phyloP scores from a whole-genome alignment of 257 asterid species.

The Misopates orontium region DNA sequence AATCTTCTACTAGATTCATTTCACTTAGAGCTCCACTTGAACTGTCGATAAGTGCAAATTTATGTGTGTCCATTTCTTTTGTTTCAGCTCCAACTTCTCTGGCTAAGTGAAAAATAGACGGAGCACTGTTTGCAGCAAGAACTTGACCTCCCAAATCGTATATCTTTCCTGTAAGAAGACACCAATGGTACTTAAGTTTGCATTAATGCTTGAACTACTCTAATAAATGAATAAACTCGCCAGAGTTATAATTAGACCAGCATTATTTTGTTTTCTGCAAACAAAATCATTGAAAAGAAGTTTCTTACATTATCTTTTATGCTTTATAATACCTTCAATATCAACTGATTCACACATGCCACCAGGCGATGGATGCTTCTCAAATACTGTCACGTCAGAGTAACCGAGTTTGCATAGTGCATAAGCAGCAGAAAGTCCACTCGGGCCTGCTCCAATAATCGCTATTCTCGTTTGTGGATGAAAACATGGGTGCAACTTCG shows the following conservation, averaged over 20 bases:
- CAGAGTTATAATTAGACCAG: too few species aligned
- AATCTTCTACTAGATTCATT: conserved; percentile 54
- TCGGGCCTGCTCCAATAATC: conserved; percentile 69
- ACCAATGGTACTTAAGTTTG: neutral
- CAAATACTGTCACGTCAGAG: conserved; percentile 49
- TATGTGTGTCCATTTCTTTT: conserved; percentile 62
- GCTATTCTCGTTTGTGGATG: conserved; percentile 51
- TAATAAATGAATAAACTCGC: neutral
- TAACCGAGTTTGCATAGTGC: conserved; percentile 63
- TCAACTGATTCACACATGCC: conserved; percentile 77
- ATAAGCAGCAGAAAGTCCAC: conserved; percentile 76
- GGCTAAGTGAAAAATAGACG: conserved; percentile 51
- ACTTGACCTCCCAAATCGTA: conserved; percentile 66
- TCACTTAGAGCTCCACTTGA: conserved; percentile 46
- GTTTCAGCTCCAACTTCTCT: conserved; percentile 46
- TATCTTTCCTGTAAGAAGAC: conserved; percentile 37
- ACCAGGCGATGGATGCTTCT: conserved; percentile 51
- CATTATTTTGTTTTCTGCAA: too few species aligned
- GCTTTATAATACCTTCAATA: conserved; percentile 43
- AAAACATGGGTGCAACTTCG: conserved; percentile 58
- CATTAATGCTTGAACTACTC: neutral
- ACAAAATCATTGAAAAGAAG: too few species aligned
- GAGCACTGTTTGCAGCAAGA: conserved; percentile 60
- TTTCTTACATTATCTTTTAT: too few species aligned
- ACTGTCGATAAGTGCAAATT: conserved; percentile 46